A percentile compares a stretch with the other conserved stretches of the same genome.
Evolutionary conservation across 805 yeast species (phyloP).

Genomic region (Candida arabinofermentans): DNA sequence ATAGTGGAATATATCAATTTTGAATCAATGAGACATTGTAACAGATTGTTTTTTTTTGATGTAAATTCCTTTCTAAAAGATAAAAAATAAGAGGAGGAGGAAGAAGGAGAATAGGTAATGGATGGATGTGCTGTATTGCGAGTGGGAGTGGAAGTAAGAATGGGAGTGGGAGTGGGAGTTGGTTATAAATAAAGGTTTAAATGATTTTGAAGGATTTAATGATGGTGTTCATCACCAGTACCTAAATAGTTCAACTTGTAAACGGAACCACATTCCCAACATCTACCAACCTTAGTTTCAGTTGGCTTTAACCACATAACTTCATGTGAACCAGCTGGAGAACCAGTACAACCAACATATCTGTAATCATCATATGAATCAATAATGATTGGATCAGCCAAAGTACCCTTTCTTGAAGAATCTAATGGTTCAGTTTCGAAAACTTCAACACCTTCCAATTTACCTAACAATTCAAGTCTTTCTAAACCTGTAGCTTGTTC

Average conservation of each 20-base stretch:
- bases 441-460: conserved; percentile 91
- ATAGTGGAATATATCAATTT: neutral
- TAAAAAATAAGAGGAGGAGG: conserved; percentile 1
- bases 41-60: neutral
- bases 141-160: neutral
- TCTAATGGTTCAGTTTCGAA: conserved; percentile 88
- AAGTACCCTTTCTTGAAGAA: conserved; percentile 84
- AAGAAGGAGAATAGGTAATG: neutral
- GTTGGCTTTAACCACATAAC: conserved; percentile 92
- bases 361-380: conserved; percentile 91
- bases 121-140: neutral
- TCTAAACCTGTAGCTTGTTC: conserved; percentile 99
- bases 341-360: conserved; percentile 96
- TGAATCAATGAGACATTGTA: neutral
- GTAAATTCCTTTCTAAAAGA: too few species aligned
- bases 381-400: conserved; percentile 81
- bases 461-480: conserved; percentile 91
- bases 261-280: conserved; percentile 98
- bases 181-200: neutral
- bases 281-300: conserved; percentile 79
- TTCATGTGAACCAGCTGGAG: conserved; percentile 89
- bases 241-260: conserved; percentile 87
- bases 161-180: neutral
- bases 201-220: conserved; percentile 11
- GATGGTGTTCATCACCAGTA: conserved; percentile 60